Evolutionary conservation across 768 basidiomycete species (phyloP).

Genomic region (Lentinula guzmanii): DNA sequence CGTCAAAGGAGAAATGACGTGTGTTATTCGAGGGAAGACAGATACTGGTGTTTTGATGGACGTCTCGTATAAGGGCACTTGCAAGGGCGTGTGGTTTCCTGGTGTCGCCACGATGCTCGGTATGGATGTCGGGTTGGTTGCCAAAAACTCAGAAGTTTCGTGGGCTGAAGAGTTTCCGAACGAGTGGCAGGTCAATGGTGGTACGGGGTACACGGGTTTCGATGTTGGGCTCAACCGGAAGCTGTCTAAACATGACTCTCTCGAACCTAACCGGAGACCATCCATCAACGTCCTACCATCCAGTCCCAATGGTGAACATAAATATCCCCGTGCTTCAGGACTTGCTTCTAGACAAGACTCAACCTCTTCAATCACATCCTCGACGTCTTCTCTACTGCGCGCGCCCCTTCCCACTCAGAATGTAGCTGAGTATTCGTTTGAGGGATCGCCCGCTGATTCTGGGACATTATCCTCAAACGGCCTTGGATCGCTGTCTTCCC

Average conservation of each 20-base stretch:
- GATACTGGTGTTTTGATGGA: slow-evolving; percentile 54
- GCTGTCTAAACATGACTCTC: slow-evolving; percentile 41
- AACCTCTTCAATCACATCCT: slow-evolving; percentile 40
- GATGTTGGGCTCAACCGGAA: slow-evolving; percentile 33
- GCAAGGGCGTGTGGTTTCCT: slow-evolving; percentile 76
- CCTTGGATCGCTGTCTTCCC: slow-evolving; percentile 39
- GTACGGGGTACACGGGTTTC: slow-evolving; percentile 67
- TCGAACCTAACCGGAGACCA: slow-evolving; percentile 34
- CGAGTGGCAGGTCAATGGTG: slow-evolving; percentile 61
- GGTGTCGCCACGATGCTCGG: slow-evolving; percentile 80
- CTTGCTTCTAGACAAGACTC: slow-evolving; percentile 31
- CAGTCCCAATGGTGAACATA: neutral
- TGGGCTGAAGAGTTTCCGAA: slow-evolving; percentile 51
- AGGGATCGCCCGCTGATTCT: slow-evolving; percentile 30
- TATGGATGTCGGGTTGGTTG: slow-evolving; percentile 66
- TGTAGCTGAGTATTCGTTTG: slow-evolving; percentile 73
- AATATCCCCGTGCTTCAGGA: neutral
- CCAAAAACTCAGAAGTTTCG: slow-evolving; percentile 59
- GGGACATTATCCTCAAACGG: slow-evolving; percentile 21
- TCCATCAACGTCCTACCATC: slow-evolving; percentile 14
- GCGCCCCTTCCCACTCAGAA: slow-evolving; percentile 65
- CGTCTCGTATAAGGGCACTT: slow-evolving; percentile 66
- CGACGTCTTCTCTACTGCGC: slow-evolving; percentile 63
- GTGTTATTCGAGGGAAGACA: slow-evolving; percentile 48
- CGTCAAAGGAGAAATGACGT: slow-evolving; percentile 62